phyloP scores from a whole-genome alignment of 2,329 filamentous ascomycete genomes.

The Aureobasidium mangrovei region DNA sequence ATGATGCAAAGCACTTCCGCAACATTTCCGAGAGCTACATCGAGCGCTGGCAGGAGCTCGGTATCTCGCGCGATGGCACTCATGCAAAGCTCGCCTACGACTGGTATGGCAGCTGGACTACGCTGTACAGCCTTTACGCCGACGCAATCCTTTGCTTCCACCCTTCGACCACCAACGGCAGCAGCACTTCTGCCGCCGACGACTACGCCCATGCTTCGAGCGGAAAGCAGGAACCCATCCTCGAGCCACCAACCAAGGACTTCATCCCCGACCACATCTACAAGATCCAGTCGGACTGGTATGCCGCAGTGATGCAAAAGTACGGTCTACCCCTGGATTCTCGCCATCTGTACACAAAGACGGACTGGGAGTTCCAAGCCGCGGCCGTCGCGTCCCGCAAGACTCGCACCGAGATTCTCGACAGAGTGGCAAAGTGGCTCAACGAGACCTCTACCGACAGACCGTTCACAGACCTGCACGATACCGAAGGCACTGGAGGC shows the following conservation, averaged over 20 bases:
- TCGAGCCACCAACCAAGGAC: slow-evolving; percentile 18
- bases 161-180: slow-evolving; percentile 37
- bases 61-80: slow-evolving; percentile 57
- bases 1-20: slow-evolving; percentile 49
- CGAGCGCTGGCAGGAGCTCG: slow-evolving; percentile 60
- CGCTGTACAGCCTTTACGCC: slow-evolving; percentile 76
- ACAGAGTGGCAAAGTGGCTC: slow-evolving; percentile 68
- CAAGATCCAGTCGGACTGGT: slow-evolving; percentile 72
- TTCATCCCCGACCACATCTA: slow-evolving; percentile 73
- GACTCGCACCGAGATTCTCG: slow-evolving; percentile 62
- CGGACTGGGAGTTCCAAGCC: slow-evolving; percentile 85
- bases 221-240: slow-evolving; percentile 17
- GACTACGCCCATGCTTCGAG: background rate
- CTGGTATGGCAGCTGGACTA: slow-evolving; percentile 73
- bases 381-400: slow-evolving; percentile 64
- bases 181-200: slow-evolving; percentile 11
- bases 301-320: slow-evolving; percentile 65
- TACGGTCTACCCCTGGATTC: slow-evolving; percentile 78
- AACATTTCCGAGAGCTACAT: slow-evolving; percentile 60
- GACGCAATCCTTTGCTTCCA: slow-evolving; percentile 78
- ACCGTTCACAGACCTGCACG: slow-evolving; percentile 73
- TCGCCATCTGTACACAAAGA: slow-evolving; percentile 77
- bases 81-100: slow-evolving; percentile 76
- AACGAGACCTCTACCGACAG: slow-evolving; percentile 71
- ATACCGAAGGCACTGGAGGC: slow-evolving; percentile 66